Base-by-base conservation (phyloP, 1,284 basidiomycete genomes). In the Ustilago lituana region DNA sequence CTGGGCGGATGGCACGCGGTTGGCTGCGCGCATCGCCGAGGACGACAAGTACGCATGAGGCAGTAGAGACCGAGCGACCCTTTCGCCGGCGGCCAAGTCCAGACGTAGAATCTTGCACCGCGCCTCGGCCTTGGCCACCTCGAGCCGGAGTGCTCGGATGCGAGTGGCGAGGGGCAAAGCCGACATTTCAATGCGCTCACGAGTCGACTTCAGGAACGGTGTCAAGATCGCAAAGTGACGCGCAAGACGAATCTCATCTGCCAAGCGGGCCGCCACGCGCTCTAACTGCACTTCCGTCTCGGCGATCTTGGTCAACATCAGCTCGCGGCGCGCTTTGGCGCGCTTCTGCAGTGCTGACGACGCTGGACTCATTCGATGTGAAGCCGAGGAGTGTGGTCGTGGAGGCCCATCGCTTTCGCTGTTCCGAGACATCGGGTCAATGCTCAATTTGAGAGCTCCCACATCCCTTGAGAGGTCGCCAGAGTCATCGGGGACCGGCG, bases 281-380 rank as follows among this genome's bases (percentile, higher is more conserved):
- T 89, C 90, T 38, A 93, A 85, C 76, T 91, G 89, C 2, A 90
- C 89, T 82, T 93, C 93, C 70, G 94, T 90, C 69, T 89, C 87
- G 73, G 92, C 89, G 36, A 77, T 66, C 43, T 64, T 66, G 38
- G 68, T 54, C 51, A 71, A 41, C 51, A 66, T 61, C 36, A 75
- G 43, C 55, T 72, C 66, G 31, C 53, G 63, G 14, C 66, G 61
- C 14, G 63, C 68, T 29, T 39, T 43, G 41, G 49, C 53, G 8
- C 68, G 58, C 45, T 66, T 65, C 37, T 59, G 62, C 43, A 71
- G 39, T 19, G 55, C 51, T 23, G 58, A 62, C 11, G 62, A 56
- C 5, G 63, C 54, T 12, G 58, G 62, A 24, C 54, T 59, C 43
- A 50, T 38, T 4, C 65, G 65, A 24, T 52, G 55, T 12, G 66